phyloP scores from a whole-genome alignment of 257 asterid genomes.

The Oldenlandia corymbosa region DNA sequence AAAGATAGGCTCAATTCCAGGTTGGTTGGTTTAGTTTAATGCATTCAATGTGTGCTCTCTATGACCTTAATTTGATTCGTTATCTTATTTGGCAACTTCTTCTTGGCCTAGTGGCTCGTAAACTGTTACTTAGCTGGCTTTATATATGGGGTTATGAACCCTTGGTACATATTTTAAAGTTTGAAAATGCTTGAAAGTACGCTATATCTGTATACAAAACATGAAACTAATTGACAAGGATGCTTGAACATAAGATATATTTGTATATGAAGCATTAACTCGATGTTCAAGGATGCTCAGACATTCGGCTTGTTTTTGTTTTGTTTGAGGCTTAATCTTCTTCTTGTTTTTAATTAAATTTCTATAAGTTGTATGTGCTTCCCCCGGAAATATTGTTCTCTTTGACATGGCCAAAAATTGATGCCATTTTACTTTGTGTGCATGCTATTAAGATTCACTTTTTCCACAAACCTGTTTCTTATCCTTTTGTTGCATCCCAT shows the following conservation, averaged over 20 bases:
- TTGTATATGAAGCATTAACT: too few species aligned
- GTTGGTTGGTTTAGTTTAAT: conserved; percentile 31
- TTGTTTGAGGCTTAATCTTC: background rate
- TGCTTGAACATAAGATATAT: too few species aligned
- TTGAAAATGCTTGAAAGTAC: too few species aligned
- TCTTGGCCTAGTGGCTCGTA: background rate
- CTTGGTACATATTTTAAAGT: background rate
- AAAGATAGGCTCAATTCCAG: conserved; percentile 69
- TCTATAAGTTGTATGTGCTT: too few species aligned
- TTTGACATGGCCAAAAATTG: background rate
- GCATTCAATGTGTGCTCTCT: background rate
- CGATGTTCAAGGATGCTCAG: too few species aligned
- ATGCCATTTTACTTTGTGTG: background rate
- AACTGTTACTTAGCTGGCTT: background rate
- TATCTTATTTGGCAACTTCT: too few species aligned
- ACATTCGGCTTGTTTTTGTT: background rate
- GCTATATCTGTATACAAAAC: too few species aligned
- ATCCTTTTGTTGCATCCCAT: background rate
- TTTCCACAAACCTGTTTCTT: background rate
- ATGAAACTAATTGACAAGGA: too few species aligned
- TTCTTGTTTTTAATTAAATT: background rate
- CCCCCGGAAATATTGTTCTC: background rate
- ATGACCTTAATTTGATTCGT: background rate
- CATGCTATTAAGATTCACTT: background rate
- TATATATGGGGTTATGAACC: background rate